Base-by-base conservation (phyloP, 768 basidiomycete genomes). In the Psilocybe tampanensis region DNA sequence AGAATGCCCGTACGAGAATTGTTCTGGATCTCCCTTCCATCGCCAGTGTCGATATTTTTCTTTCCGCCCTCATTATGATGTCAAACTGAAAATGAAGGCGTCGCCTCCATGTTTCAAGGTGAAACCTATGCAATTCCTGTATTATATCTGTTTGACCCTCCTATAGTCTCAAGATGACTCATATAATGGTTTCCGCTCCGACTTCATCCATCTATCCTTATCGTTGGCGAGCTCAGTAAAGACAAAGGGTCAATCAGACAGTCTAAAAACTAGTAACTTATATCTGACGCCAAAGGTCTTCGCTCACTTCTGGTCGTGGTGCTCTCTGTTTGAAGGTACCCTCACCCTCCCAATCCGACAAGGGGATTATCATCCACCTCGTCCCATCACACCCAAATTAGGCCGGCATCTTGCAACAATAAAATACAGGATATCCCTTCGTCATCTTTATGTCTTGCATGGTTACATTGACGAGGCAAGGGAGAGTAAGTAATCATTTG, bases 281-380 rank as follows among this genome's bases (percentile, higher is more conserved):
- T 90, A 98, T 70, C 82, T 96, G 29, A 92, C 89, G 2, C 93
- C 95, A 0, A 87, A 89, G 61, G 79, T 85, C 2, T 94, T 94
- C 64, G 80, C 91, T 1, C 92, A 94, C 70, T 98, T 98, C 74
- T 92, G 89, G 83, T 82, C 88, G 1, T 97, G 95, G 95, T 95
- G 92, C 84, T 77, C 79, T 36, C 76, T 95, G 3, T 98, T 98
- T 65, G 89, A 95, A 65, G 79, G 85, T 50, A 79, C 79, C 9
- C 74, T 93, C 57, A 87, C 91, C 1, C 77, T 96, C 8, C 94
- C 94, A 1, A 89, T 95, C 44, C 86, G 94, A 8, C 92, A 95
- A 66, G 95, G 95, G n/a, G 80, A 78, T 12, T 86, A 90, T 45
- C 94, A 90, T 72, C 87, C 88, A 1, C 76, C 78, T 42, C 84